Evolutionary conservation across 2,329 filamentous ascomycete species (phyloP), one percentile per base, ranked within the genome.

Genomic region (Fusarium sp.): DNA sequence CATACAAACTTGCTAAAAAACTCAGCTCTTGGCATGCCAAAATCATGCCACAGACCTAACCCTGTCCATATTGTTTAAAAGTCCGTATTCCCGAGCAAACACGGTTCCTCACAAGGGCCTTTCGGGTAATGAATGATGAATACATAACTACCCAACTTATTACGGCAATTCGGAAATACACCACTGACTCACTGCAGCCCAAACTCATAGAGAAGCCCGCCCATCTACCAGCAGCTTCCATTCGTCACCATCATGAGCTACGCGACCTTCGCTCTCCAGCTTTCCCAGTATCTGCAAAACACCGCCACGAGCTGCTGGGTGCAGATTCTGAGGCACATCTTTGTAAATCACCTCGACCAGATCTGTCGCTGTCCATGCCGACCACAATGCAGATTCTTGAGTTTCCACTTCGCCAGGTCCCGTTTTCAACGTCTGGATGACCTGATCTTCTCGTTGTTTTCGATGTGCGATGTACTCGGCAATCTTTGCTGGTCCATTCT

Each of bases 341-440:
- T 87, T 88, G 81, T 99, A 99, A 39, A 99, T 94, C 38, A 93
- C 85, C 82, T 93, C 93, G n/a, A 98, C 96, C 72, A 98, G 86
- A 66, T 96, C 94, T 88, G 94, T 92, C 14, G 90, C 87, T 12
- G 88, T 90, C 93, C 92, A 94, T 1, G 82, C 81, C 66, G 83
- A 66, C 30, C 53, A 67, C 15, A 63, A 51, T 24, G 70, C 72
- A 39, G 78, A 75, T 6, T 81, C 72, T 51, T 57, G 24, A 6
- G 64, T 81, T 79, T 78, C 57, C 48, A 41, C 53, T 80, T 50
- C 83, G 84, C 47, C 83, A 83, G 75, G 53, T 13, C 59, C 66
- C 13, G 47, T 56, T 17, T 51, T 72, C 45, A 97, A 81, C 0
- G 92, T 90, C 63, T 88, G 87, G 24, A 96, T 73, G 9, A 97